Evolutionary conservation across 345 rosid genomes (phyloP).

Genomic region (Crucihimalaya himalaica): DNA sequence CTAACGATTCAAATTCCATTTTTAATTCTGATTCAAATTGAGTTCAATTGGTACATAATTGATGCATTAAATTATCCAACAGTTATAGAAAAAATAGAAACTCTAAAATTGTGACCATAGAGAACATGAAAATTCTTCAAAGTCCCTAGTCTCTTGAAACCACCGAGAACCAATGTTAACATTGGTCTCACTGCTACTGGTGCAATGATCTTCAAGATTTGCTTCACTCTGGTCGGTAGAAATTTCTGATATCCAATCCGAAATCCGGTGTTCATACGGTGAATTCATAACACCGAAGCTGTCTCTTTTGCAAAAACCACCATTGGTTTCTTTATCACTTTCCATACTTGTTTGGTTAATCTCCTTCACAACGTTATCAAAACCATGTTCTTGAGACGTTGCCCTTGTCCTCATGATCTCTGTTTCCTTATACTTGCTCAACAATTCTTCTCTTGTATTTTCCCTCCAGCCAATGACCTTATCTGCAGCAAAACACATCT

Average conservation of each 20-base stretch:
- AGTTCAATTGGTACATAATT: not conserved
- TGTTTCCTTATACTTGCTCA: constrained; percentile 22
- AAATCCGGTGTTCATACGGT: constrained; percentile 52
- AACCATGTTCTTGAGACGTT: constrained; percentile 28
- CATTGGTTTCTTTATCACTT: constrained; percentile 16
- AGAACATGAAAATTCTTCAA: constrained; percentile 37
- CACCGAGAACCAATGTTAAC: constrained; percentile 33
- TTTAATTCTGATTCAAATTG: not conserved
- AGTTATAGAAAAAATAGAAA: not conserved
- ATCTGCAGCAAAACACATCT: constrained; percentile 5
- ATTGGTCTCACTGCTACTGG: constrained; percentile 21
- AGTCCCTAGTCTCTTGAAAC: constrained; percentile 36
- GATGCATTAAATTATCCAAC: not conserved
- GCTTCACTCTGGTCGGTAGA: constrained; percentile 40
- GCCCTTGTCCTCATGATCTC: constrained; percentile 12
- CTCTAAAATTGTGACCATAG: constrained; percentile 26
- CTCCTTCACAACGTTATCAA: constrained; percentile 16
- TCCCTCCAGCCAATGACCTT: constrained; percentile 15
- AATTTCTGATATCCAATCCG: constrained; percentile 57
- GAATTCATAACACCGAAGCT: constrained; percentile 43
- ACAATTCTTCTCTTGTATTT: constrained; percentile 4
- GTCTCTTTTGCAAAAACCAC: constrained; percentile 12
- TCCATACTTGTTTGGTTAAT: constrained; percentile 17
- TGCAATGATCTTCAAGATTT: constrained; percentile 31
- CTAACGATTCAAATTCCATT: not conserved